Evolutionary conservation across 1,139 yeast species (phyloP), one percentile per base, ranked within the genome.

Genomic region (Protomyces arabidopsidicola): DNA sequence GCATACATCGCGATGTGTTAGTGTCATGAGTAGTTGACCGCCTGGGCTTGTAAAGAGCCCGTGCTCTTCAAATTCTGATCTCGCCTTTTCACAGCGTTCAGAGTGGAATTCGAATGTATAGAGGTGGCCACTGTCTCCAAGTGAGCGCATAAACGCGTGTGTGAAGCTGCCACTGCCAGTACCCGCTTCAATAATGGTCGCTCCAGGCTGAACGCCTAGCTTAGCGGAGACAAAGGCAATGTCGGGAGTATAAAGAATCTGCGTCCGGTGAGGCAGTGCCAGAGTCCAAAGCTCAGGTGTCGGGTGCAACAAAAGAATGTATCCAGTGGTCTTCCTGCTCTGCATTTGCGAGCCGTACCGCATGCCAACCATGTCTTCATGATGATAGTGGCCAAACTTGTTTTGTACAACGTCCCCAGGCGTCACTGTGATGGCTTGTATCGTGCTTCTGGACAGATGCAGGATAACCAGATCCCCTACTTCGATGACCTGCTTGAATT

Each of bases 151-250:
- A 75, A 93, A 84, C 0, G 97, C 87, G 75, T 95, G 99, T 3
- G 97, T 88, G 72, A 95, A 89, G 1, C 97, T 90, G 0, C 95
- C 99, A 4, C 96, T 88, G 0, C 98, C 99, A 0, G 99, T 95
- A 48, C 99, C 99, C 0, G 98, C 97, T 75, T 95, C 99, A 61
- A 95, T 86, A 14, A 93, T 95, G 68, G 84, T 77, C 1, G 90
- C 82, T 0, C 95, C 95, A 22, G 88, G 84, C 12, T 83, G 77
- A 60, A 95, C 86, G 56, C 84, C 82, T 68, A 93, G 77, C 70
- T 97, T 77, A 73, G 91, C 96, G 68, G 88, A 82, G 65, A 95
- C 90, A 72, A 90, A 93, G 35, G 96, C 84, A 1, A 97, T 88
- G 73, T 95, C 99, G 8, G 96, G 96, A 0, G 97, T 88, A 73